Base-by-base conservation (phyloP, 352 stramenopile species). In the Blastocystis sp. region DNA sequence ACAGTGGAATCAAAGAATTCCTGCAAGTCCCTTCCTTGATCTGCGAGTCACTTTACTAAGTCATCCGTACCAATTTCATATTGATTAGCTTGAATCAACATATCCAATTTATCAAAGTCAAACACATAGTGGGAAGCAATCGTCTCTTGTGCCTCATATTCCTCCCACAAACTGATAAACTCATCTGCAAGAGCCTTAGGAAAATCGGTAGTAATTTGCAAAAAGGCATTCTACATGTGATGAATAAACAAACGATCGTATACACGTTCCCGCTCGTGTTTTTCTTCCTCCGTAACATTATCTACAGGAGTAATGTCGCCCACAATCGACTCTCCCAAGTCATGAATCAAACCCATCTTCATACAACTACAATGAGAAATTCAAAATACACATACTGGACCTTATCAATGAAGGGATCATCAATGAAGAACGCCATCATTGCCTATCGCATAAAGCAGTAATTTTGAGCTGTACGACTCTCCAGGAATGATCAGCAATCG, bases 21-120 rank as follows among this genome's bases (percentile, higher is more conserved):
- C 51, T 84, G 73, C 19, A 84, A 42, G 51, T 84, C 53, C n/a
- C 51, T 30, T 48, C 48, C 44, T 42, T 84, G 73, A 68, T 84
- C 73, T 84, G 48, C 7, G 9, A 27, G 7, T 60, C 15, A 42
- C 0, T 24, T 17, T 0, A 30, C 2, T 24, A 6, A 40, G 4
- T 9, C 17, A 66, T 22, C 44, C 51, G 53, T 93, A 95, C 92
- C 94, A 44, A 91, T 91, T 79, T 98, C 95, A 90, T 98, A 98
- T 66, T 97, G 94, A 69, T 96, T 92, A 11, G 95, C 95, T 90
- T 98, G 95, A 68, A 98, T 90, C 59, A 97, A 96, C 94, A 98
- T 98, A 90, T 98, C 95, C 78, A 98, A 95, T 90, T 97, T 97
- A 90, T 98, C 95, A 91, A 98, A 95, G 90, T 98, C 95, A 91